Evolutionary conservation across 352 stramenopile genomes (phyloP).

Genomic region (Plasmopara halstedii): DNA sequence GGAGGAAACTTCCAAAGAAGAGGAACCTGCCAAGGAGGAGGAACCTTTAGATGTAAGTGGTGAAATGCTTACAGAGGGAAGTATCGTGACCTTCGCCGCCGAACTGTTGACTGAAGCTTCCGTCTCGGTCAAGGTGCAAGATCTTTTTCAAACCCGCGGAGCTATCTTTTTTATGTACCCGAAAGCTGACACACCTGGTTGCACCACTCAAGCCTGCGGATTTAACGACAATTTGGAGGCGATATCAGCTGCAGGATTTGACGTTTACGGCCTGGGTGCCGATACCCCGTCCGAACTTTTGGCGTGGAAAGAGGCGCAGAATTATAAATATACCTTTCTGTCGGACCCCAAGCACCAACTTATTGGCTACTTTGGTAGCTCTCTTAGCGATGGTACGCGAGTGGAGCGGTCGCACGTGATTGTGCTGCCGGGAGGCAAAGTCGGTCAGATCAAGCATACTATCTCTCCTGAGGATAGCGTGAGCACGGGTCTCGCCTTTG

Average conservation of each 20-base stretch:
- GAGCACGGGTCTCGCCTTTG: conserved; percentile 68
- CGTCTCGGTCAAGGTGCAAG: conserved; percentile 51
- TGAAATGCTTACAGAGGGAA: conserved; percentile 30
- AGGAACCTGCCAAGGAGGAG: conserved; percentile 11
- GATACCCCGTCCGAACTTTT: conserved; percentile 61
- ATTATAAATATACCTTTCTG: conserved; percentile 72
- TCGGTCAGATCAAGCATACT: conserved; percentile 66
- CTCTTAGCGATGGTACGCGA: conserved; percentile 40
- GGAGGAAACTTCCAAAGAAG: conserved; percentile 1
- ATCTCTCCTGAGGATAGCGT: conserved; percentile 78
- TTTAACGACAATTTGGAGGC: conserved; percentile 79
- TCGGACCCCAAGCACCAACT: conserved; percentile 74
- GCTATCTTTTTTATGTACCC: conserved; percentile 87
- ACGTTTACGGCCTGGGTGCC: conserved; percentile 73
- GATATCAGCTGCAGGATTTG: conserved; percentile 68
- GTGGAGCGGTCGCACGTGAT: conserved; percentile 83
- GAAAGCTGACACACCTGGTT: conserved; percentile 78
- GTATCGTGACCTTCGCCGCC: conserved; percentile 43
- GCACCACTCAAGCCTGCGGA: conserved; percentile 74
- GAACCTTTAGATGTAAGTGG: conserved; percentile 6
- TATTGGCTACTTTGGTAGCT: conserved; percentile 77
- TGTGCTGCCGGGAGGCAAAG: conserved; percentile 58
- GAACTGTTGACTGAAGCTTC: conserved; percentile 64
- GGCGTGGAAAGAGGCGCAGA: conserved; percentile 74
- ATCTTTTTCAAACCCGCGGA: conserved; percentile 63